Conservation (phyloP, 352 stramenopile genomes). For the Saprolegnia diclina region DNA sequence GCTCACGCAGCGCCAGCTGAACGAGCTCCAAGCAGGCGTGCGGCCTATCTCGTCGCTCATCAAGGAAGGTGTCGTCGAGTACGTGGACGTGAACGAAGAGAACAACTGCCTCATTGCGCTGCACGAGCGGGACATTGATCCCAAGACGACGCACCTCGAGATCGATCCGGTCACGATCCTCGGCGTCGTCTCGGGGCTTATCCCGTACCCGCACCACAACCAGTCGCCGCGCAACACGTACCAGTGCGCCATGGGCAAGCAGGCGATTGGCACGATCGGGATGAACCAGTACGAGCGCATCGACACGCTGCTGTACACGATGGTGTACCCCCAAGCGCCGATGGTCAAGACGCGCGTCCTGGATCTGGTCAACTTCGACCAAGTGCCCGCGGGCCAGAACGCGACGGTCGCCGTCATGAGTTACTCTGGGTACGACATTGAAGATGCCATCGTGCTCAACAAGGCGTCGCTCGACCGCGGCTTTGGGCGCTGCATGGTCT, state of each 20-base stretch:
- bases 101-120: conserved; percentile 99
- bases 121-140: conserved; percentile 87
- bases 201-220: conserved; percentile 99
- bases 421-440: conserved; percentile 99
- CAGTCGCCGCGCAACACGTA: conserved; percentile 99
- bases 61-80: conserved; percentile 96
- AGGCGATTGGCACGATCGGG: conserved; percentile 98
- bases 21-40: conserved; percentile 78
- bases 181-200: conserved; percentile 97
- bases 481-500: conserved; percentile 98
- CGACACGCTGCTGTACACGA: conserved; percentile 97
- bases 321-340: conserved; percentile 99
- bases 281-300: conserved; percentile 99
- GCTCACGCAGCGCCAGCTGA: conserved; percentile 93
- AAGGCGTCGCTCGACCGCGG: conserved; percentile 95
- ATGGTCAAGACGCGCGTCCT: conserved; percentile 99
- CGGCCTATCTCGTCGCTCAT: conserved; percentile 82
- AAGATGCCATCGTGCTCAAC: conserved; percentile 99
- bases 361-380: conserved; percentile 98
- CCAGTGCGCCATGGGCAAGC: conserved; percentile 99
- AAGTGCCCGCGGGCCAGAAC: conserved; percentile 98
- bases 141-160: conserved; percentile 96
- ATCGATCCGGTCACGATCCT: conserved; percentile 99
- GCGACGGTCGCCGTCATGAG: conserved; percentile 99
- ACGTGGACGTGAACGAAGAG: conserved; percentile 99